Percentiles rank a stretch among this genome's conserved stretches.
Evolutionary conservation across 768 basidiomycete genomes (phyloP).

Genomic region (Saitozyma podzolica): DNA sequence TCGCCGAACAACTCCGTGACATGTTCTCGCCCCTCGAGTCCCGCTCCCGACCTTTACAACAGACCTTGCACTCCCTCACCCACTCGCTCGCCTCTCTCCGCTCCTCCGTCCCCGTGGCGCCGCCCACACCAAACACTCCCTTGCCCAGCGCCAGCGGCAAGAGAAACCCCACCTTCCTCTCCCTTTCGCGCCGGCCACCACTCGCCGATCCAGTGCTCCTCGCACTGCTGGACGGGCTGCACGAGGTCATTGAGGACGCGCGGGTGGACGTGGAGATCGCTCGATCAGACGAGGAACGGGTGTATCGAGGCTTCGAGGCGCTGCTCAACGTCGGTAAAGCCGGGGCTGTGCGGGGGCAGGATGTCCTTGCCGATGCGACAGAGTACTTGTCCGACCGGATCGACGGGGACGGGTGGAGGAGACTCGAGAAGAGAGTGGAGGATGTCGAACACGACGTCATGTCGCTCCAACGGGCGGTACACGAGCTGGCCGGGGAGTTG

Average conservation of each 20-base stretch:
- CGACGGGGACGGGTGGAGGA: slow-evolving; percentile 12
- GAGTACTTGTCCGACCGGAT: slow-evolving; percentile 30
- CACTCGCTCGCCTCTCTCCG: slow-evolving; percentile 30
- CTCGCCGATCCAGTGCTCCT: slow-evolving; percentile 29
- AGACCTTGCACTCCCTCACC: slow-evolving; percentile 41
- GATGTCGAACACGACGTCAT: slow-evolving; percentile 22
- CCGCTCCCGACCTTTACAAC: slow-evolving; percentile 34
- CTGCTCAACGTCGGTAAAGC: slow-evolving; percentile 37
- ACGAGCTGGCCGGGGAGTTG: not conserved
- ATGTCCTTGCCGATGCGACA: slow-evolving; percentile 30
- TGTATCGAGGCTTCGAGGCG: slow-evolving; percentile 46
- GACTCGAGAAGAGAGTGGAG: slow-evolving; percentile 34
- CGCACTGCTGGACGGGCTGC: slow-evolving; percentile 42
- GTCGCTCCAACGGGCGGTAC: slow-evolving; percentile 2
- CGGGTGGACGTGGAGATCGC: slow-evolving; percentile 52
- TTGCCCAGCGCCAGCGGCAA: slow-evolving; percentile 6
- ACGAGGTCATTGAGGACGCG: slow-evolving; percentile 53
- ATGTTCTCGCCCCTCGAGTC: slow-evolving; percentile 30
- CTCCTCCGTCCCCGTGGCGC: slow-evolving; percentile 21
- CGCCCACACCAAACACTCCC: slow-evolving; percentile 16
- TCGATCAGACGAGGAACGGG: slow-evolving; percentile 49
- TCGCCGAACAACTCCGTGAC: slow-evolving; percentile 15
- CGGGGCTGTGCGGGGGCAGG: slow-evolving; percentile 16
- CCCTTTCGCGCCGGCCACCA: slow-evolving; percentile 14
- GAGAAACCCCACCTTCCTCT: slow-evolving; percentile 7